Percentiles rank a stretch among this genome's conserved stretches.
These are phyloP conservation scores for Starmerella asiatica DNA, from an alignment of 805 yeast genomes.

Conservation along the genomic window DNA sequence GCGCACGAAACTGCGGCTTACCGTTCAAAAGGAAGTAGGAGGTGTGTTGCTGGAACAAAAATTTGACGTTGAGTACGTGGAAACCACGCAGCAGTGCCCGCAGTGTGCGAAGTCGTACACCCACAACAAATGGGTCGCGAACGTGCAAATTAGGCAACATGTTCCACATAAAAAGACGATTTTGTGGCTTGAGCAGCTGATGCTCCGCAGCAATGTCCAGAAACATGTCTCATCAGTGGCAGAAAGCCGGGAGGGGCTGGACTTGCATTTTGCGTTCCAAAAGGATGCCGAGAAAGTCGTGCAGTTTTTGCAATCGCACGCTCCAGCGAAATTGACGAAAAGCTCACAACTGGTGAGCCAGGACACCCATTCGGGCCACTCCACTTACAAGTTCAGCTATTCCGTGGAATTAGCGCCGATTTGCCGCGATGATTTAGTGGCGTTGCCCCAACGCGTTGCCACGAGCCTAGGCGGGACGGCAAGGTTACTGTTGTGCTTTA, in stretches of 20 bases:
- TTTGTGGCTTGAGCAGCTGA: constrained; percentile 87
- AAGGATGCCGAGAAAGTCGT: constrained; percentile 90
- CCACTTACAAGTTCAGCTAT: constrained; percentile 78
- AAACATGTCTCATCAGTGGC: constrained; percentile 85
- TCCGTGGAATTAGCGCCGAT: constrained; percentile 92
- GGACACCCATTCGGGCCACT: constrained; percentile 82
- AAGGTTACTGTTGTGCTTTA: constrained; percentile 71
- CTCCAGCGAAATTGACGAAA: constrained; percentile 68
- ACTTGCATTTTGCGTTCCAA: constrained; percentile 76
- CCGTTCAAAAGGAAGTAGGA: constrained; percentile 93
- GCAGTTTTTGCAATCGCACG: constrained; percentile 73
- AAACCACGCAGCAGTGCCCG: constrained; percentile 91
- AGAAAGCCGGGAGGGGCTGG: constrained; percentile 87
- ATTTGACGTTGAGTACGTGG: constrained; percentile 87
- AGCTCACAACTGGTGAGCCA: constrained; percentile 85
- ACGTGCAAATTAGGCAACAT: constrained; percentile 94
- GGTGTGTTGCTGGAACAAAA: constrained; percentile 87
- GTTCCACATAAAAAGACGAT: constrained; percentile 95
- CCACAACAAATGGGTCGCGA: constrained; percentile 95
- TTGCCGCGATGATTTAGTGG: constrained; percentile 91
- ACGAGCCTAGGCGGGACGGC: constrained; percentile 69
- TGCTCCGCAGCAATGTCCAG: constrained; percentile 84
- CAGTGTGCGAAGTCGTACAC: constrained; percentile 98
- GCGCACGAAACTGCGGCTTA: constrained; percentile 76
- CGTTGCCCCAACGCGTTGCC: constrained; percentile 79